Evolutionary conservation across 164 flowering plant species (phyloP).

Genomic region (Litsea cubeba): DNA sequence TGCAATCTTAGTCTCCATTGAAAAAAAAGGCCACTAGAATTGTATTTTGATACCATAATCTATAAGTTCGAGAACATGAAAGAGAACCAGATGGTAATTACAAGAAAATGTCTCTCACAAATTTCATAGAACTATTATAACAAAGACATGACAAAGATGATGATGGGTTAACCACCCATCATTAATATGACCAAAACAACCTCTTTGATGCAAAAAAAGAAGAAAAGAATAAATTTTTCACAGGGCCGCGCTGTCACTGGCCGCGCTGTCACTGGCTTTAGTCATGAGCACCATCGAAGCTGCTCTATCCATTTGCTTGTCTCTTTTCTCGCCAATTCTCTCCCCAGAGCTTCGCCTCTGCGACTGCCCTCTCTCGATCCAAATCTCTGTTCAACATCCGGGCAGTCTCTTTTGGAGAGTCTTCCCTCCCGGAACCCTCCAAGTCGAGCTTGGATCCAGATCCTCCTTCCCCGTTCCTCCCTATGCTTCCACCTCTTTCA

Average conservation of each 20-base stretch:
- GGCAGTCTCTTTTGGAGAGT: slow-evolving; percentile 67
- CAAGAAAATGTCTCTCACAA: neutral
- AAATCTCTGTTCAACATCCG: slow-evolving; percentile 47
- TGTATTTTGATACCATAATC: too few relatives aligned
- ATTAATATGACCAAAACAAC: neutral
- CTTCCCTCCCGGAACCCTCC: slow-evolving; percentile 69
- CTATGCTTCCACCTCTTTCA: slow-evolving; percentile 23
- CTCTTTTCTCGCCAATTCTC: slow-evolving; percentile 81
- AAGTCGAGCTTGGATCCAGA: slow-evolving; percentile 62
- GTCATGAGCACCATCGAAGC: slow-evolving; percentile 40
- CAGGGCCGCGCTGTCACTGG: neutral
- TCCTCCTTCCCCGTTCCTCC: slow-evolving; percentile 50
- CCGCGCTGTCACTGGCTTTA: slow-evolving; percentile 7
- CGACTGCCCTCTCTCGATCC: slow-evolving; percentile 83
- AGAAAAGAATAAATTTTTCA: neutral
- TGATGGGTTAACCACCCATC: neutral
- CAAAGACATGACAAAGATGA: neutral
- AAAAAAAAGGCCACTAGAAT: too few relatives aligned
- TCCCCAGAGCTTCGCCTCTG: slow-evolving; percentile 98
- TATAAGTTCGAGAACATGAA: too few relatives aligned
- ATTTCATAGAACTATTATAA: neutral
- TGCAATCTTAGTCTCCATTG: too few relatives aligned
- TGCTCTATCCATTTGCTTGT: slow-evolving; percentile 56
- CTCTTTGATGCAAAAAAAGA: slow-evolving; percentile 1
- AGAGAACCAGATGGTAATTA: too few relatives aligned